Evolutionary conservation across 1,284 basidiomycete genomes (phyloP).

Genomic region (Ustilago xerochloae): DNA sequence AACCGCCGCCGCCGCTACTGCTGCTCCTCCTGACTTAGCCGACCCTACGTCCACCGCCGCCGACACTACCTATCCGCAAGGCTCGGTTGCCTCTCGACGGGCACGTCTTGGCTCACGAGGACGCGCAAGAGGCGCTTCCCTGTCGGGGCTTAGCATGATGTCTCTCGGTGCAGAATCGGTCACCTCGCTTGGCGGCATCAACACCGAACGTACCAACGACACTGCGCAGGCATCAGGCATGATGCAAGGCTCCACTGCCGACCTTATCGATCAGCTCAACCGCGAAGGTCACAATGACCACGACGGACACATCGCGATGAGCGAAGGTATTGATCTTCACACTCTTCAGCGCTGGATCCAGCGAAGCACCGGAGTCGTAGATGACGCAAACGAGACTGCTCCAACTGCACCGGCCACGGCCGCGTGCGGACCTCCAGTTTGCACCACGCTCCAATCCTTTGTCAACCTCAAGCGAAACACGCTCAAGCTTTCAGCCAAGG

Average conservation of each 20-base stretch:
- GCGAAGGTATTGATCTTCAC: slow-evolving; percentile 56
- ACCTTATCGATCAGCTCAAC: slow-evolving; percentile 43
- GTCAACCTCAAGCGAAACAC: slow-evolving; percentile 65
- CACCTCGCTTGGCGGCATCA: slow-evolving; percentile 43
- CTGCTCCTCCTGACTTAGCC: background rate
- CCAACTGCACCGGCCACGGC: slow-evolving; percentile 8
- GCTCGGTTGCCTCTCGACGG: slow-evolving; percentile 18
- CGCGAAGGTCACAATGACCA: slow-evolving; percentile 10
- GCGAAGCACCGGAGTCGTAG: slow-evolving; percentile 28
- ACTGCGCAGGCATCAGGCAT: slow-evolving; percentile 20
- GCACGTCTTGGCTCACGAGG: slow-evolving; percentile 56
- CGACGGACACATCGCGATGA: slow-evolving; percentile 49
- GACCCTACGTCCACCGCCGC: background rate
- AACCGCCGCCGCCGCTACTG: background rate
- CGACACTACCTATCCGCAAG: slow-evolving; percentile 16
- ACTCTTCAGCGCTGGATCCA: slow-evolving; percentile 59
- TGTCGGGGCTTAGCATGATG: slow-evolving; percentile 57
- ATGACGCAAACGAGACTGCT: background rate
- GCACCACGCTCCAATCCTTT: slow-evolving; percentile 62
- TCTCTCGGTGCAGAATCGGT: slow-evolving; percentile 50
- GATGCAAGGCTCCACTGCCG: slow-evolving; percentile 50
- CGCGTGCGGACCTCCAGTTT: slow-evolving; percentile 41
- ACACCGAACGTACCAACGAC: slow-evolving; percentile 23
- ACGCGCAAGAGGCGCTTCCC: slow-evolving; percentile 56
- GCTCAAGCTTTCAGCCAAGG: slow-evolving; percentile 39